These are phyloP conservation scores for Apocynum venetum DNA, from an alignment of 257 asterid species.

Conservation along the genomic window DNA sequence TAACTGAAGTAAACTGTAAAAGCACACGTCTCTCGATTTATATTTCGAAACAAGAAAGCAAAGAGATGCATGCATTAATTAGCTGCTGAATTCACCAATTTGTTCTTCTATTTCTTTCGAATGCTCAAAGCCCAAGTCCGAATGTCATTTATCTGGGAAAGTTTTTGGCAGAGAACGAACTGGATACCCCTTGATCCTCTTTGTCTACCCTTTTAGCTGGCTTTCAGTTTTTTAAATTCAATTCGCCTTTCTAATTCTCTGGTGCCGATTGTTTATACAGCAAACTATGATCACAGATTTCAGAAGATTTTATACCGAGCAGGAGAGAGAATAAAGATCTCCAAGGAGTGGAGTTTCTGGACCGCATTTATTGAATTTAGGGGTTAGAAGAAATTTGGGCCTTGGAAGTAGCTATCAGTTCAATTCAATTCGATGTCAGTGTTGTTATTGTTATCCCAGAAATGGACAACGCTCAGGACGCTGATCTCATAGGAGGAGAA, in stretches of 20 bases:
- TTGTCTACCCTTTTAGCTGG: constrained; percentile 1
- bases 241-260: background rate
- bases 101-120: background rate
- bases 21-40: background rate
- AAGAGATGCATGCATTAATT: constrained; percentile 1
- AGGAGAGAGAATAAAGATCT: constrained; percentile 15
- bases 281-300: background rate
- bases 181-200: background rate
- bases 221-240: constrained; percentile 10
- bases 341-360: background rate
- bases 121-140: background rate
- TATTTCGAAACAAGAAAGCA: constrained; percentile 2
- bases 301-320: background rate
- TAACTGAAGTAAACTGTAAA: background rate
- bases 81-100: constrained; percentile 13
- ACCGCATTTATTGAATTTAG: constrained; percentile 10
- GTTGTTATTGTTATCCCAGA: constrained; percentile 21
- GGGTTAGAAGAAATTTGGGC: constrained; percentile 12
- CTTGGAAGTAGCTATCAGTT: constrained; percentile 10
- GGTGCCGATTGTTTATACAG: background rate
- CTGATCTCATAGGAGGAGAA: constrained; percentile 6
- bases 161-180: constrained; percentile 1
- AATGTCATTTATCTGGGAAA: background rate
- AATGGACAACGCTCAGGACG: constrained; percentile 28
- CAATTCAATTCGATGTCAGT: constrained; percentile 26